phyloP scores from a whole-genome alignment of 164 flowering plant genomes.

The Berberis thunbergii region DNA sequence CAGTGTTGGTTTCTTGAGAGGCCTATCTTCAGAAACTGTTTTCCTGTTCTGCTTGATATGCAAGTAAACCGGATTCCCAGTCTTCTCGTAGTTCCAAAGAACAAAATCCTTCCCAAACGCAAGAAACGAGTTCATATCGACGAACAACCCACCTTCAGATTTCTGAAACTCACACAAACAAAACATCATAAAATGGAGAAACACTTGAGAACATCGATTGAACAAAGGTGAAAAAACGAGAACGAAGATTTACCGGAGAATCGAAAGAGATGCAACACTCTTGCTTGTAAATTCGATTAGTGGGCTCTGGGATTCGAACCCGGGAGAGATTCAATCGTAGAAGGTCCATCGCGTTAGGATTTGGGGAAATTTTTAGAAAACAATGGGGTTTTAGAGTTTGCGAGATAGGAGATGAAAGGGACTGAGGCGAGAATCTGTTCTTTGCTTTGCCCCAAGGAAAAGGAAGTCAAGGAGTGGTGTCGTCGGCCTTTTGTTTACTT shows the following conservation, averaged over 20 bases:
- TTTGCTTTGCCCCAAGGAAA: too few species aligned
- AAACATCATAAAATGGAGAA: neutral
- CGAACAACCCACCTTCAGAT: constrained; percentile 81
- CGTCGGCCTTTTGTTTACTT: too few species aligned
- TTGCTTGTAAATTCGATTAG: constrained; percentile 90
- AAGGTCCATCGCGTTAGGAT: constrained; percentile 47
- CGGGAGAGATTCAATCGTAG: constrained; percentile 74
- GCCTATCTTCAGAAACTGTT: constrained; percentile 71
- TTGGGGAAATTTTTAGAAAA: neutral
- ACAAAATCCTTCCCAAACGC: constrained; percentile 83
- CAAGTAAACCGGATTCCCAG: constrained; percentile 82
- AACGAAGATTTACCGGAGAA: constrained; percentile 50
- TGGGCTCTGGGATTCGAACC: constrained; percentile 94
- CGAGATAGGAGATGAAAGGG: neutral
- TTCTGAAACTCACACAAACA: constrained; percentile 37
- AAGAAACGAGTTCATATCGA: constrained; percentile 84
- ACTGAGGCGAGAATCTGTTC: neutral
- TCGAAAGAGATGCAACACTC: constrained; percentile 94
- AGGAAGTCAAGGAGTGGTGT: too few species aligned
- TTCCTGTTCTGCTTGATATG: constrained; percentile 70
- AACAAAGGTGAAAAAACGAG: neutral
- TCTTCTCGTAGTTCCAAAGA: constrained; percentile 80
- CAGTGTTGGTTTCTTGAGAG: constrained; percentile 84
- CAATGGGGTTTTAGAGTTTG: neutral
- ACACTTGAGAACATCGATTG: neutral